Evolutionary conservation across 768 basidiomycete species (phyloP), one percentile per base, ranked within the genome.

Genomic region (Leccinellum luteum): DNA sequence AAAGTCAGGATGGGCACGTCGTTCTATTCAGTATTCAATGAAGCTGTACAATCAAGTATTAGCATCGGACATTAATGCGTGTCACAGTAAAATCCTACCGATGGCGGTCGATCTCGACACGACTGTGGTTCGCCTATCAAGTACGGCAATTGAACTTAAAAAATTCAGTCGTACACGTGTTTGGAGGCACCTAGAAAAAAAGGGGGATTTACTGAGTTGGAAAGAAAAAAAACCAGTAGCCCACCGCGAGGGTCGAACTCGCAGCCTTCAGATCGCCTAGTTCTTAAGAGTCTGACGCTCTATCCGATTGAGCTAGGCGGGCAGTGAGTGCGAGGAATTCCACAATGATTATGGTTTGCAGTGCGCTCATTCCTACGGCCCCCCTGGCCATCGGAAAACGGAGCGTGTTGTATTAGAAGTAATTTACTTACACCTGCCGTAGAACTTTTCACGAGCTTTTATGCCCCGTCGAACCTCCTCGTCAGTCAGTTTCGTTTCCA

Each of bases 291-390:
- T 81, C 80, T 83, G 80, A 81, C 80, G 80, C 80, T 83, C 81
- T 81, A 83, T 81, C 80, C 80, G 79, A 81, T 81, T 81, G 81
- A 83, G 80, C 81, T 83, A 82, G 80, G 80, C 80, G 78, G 81
- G 80, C 17, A 38, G 38, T 41, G n/a, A 41, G 17, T 19, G 41
- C 41, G 41, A n/a, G 14, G 4, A 19, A 43, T 43, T 12, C 19
- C 41, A 0, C 41, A 6, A 12, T 43, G 41, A 3, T 12, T 19
- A 19, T 43, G 9, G 4, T n/a, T 41, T 6, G 38, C 15, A 35
- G 17, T 35, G 35, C 7, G 17, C 35, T 17, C 15, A 15, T 35
- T 35, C 35, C 17, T 15, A 34, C 28, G 6, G 28, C 6, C 6
- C 6, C 6, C 6, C 6, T 38, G 8, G 17, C 17, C 17, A 3